Conservation (phyloP, 2,329 filamentous ascomycete genomes). For the Fusarium pseudocircinatum region DNA sequence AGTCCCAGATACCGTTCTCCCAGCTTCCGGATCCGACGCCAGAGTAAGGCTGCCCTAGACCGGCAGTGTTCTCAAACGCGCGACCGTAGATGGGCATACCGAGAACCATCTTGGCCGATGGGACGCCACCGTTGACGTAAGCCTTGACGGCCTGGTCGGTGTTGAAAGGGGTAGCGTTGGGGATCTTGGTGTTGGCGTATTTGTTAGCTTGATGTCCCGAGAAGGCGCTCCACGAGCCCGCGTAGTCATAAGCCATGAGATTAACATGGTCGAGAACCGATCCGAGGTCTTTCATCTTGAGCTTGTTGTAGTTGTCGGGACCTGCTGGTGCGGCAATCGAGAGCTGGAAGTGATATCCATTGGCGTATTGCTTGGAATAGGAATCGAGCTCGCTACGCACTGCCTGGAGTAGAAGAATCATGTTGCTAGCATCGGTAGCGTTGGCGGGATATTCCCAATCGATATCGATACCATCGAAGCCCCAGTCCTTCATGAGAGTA, state of each 20-base stretch:
- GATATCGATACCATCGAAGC: slow-evolving; percentile 62
- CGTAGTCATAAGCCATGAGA: slow-evolving; percentile 79
- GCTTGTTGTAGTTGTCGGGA: slow-evolving; percentile 56
- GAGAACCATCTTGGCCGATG: slow-evolving; percentile 73
- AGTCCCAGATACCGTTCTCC: slow-evolving; percentile 82
- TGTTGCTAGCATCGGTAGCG: slow-evolving; percentile 51
- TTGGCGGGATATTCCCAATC: slow-evolving; percentile 52
- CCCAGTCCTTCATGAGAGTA: slow-evolving; percentile 73
- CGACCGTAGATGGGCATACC: slow-evolving; percentile 85
- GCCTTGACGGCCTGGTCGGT: slow-evolving; percentile 70
- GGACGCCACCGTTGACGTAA: slow-evolving; percentile 71
- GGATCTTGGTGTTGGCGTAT: slow-evolving; percentile 62
- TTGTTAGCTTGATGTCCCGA: slow-evolving; percentile 78
- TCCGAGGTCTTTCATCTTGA: slow-evolving; percentile 59
- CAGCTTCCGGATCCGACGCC: slow-evolving; percentile 75
- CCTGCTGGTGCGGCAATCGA: slow-evolving; percentile 62
- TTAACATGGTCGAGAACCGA: slow-evolving; percentile 64
- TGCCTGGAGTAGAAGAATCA: slow-evolving; percentile 53
- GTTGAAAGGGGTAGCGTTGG: slow-evolving; percentile 72
- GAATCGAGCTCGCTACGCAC: slow-evolving; percentile 57
- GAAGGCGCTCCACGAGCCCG: slow-evolving; percentile 71
- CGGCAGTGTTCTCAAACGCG: slow-evolving; percentile 61
- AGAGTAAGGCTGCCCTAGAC: slow-evolving; percentile 47
- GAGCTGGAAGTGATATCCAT: slow-evolving; percentile 59
- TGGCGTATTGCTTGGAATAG: slow-evolving; percentile 53